Evolutionary conservation across 345 rosid genomes (phyloP), one percentile per base, ranked within the genome.

Genomic region (Brassica rapa): DNA sequence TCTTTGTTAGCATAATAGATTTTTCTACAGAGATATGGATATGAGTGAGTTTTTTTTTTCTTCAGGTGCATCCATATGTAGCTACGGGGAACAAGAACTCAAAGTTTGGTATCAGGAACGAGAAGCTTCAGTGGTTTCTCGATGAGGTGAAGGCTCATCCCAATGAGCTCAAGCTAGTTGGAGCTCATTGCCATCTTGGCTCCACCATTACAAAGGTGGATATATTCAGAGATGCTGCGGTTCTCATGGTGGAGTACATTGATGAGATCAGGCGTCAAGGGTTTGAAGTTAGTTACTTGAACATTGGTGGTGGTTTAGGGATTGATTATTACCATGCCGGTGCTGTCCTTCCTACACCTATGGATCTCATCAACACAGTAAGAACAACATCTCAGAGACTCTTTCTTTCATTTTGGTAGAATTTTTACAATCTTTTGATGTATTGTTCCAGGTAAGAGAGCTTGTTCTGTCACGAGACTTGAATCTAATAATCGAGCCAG

Each of bases 181-280:
- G 99, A 19, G 96, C 90, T 14, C 98, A 95, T 82, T 95, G 99
- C 84, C 99, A 95, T 91, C 92, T 93, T 49, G 98, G 99, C 62
- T 95, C 98, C 32, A 95, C 99, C 55, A 95, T 93, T 77, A 95
- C 98, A 76, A 93, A 95, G 99, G 99, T 93, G 82, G 98, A 96
- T 85, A 93, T 96, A 25, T 91, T 96, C 88, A 86, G 87, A 79
- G 98, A 93, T 86, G 98, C 98, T 73, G 97, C 99, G 8, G 87
- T 84, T 83, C 88, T 93, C 4, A 96, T 91, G 99, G 89, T 91
- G 53, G 87, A 91, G 72, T 91, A 90, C 83, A 93, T 95, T 68
- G 95, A 93, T 41, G 83, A 90, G 73, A 95, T 95, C 57, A 86
- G 97, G 30, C 87, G 90, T 46, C 96, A 95, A 81, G 99, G 97